These are phyloP conservation scores for Coelastrella sp. DNA, from an alignment of 139 green algal species.

Conservation along the genomic window DNA sequence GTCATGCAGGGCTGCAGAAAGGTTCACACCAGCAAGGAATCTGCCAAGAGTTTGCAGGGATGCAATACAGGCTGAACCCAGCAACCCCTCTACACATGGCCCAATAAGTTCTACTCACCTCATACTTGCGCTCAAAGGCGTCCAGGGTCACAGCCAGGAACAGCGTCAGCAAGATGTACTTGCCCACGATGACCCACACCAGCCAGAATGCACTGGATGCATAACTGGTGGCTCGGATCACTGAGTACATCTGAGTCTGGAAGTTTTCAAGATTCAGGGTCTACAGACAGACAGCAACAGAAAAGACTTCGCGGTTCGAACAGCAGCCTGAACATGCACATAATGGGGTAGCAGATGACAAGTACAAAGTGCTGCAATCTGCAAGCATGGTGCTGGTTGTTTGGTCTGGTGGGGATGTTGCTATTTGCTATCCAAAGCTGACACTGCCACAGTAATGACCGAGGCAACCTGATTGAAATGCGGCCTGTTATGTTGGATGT, in stretches of 20 bases:
- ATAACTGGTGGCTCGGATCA: slow-evolving; percentile 65
- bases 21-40: not conserved
- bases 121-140: slow-evolving; percentile 81
- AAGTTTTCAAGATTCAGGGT: slow-evolving; percentile 84
- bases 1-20: not conserved
- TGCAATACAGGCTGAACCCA: not conserved
- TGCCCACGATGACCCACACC: slow-evolving; percentile 82
- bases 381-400: too few species aligned
- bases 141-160: slow-evolving; percentile 87
- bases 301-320: too few species aligned
- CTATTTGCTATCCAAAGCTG: too few species aligned
- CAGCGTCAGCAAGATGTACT: slow-evolving; percentile 79
- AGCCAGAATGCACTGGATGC: slow-evolving; percentile 75
- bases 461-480: too few species aligned
- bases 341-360: too few species aligned
- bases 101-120: not conserved
- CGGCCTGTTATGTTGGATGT: too few species aligned
- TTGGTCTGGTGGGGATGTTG: too few species aligned
- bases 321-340: too few species aligned
- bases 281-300: slow-evolving; percentile 44
- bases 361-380: too few species aligned
- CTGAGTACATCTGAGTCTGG: slow-evolving; percentile 68
- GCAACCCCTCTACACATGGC: too few species aligned
- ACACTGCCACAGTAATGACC: too few species aligned
- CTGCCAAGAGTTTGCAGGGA: not conserved